Conservation (phyloP, 2,329 filamentous ascomycete species). For the Colletotrichum tropicicola region DNA sequence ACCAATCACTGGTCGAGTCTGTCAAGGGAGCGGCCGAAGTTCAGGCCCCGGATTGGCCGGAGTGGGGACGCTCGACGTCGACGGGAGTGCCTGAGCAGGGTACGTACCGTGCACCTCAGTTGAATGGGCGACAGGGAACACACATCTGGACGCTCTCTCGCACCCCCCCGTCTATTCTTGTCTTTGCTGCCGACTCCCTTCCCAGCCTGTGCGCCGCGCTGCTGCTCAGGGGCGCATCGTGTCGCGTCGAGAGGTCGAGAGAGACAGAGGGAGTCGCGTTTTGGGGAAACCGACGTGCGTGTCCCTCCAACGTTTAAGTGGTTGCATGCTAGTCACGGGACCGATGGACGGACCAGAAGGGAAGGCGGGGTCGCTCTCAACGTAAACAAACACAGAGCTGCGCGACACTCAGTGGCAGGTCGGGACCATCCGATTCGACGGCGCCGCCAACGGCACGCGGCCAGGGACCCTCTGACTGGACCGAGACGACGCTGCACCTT, state of each 20-base stretch:
- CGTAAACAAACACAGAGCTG: slow-evolving; percentile 25
- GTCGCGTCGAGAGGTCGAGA: no score
- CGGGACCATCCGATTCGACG: slow-evolving; percentile 23
- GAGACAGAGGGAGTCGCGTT: no score
- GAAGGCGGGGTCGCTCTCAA: slow-evolving; percentile 18
- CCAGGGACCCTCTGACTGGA: not conserved
- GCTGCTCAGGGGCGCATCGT: no score
- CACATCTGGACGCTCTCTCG: not conserved
- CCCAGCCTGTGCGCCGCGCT: not conserved
- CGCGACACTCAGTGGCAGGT: not conserved
- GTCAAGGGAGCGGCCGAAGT: slow-evolving; percentile 14
- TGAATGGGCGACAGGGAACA: slow-evolving; percentile 9
- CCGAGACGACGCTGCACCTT: not conserved
- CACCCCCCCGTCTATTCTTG: not conserved
- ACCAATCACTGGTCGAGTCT: slow-evolving; percentile 11
- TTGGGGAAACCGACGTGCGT: slow-evolving; percentile 4
- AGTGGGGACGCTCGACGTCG: not conserved
- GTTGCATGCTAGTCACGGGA: slow-evolving; percentile 27
- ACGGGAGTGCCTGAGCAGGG: not conserved
- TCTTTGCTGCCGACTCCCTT: not conserved
- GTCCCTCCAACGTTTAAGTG: slow-evolving; percentile 17
- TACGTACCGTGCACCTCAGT: not conserved
- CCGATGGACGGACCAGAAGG: slow-evolving; percentile 14
- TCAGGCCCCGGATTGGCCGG: slow-evolving; percentile 19
- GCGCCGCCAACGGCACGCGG: slow-evolving; percentile 2